phyloP scores from a whole-genome alignment of 768 basidiomycete genomes.

The Multifurca ochricompacta region DNA sequence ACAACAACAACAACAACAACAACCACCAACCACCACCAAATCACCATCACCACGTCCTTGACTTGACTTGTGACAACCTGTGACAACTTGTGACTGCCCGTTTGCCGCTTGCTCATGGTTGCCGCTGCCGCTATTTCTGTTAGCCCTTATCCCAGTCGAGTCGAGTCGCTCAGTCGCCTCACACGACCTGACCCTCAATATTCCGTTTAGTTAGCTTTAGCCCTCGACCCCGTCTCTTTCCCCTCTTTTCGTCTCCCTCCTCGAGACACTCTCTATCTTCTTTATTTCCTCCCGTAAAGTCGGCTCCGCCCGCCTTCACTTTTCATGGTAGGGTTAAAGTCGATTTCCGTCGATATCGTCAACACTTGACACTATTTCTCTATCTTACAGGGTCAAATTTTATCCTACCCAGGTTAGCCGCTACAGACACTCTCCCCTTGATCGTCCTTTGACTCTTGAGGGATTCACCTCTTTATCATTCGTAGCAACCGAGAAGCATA shows the following conservation, averaged over 20 bases:
- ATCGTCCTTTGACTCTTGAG: background rate
- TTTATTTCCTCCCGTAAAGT: background rate
- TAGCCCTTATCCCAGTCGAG: slow-evolving; percentile 5
- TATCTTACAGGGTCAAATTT: slow-evolving; percentile 68
- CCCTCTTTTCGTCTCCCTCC: background rate
- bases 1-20: too few species aligned
- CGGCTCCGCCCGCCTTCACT: background rate
- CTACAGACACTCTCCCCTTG: background rate
- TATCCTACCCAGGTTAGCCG: slow-evolving; percentile 66
- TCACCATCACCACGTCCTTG: too few species aligned
- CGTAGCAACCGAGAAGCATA: slow-evolving; percentile 75
- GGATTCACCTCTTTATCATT: background rate
- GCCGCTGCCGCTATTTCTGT: background rate
- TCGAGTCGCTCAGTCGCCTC: too few species aligned
- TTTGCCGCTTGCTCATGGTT: too few species aligned
- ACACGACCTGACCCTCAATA: slow-evolving; percentile 10
- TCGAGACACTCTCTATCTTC: background rate
- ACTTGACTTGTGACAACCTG: too few species aligned
- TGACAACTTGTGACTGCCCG: too few species aligned
- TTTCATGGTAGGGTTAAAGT: slow-evolving; percentile 4
- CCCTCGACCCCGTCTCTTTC: slow-evolving; percentile 11
- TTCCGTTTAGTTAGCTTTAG: too few species aligned
- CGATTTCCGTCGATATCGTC: background rate
- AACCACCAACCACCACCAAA: slow-evolving; percentile 15
- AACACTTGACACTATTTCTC: background rate